These are phyloP conservation scores for Ascoidea rubescens DNA, from an alignment of 805 yeast species.

Conservation along the genomic window DNA sequence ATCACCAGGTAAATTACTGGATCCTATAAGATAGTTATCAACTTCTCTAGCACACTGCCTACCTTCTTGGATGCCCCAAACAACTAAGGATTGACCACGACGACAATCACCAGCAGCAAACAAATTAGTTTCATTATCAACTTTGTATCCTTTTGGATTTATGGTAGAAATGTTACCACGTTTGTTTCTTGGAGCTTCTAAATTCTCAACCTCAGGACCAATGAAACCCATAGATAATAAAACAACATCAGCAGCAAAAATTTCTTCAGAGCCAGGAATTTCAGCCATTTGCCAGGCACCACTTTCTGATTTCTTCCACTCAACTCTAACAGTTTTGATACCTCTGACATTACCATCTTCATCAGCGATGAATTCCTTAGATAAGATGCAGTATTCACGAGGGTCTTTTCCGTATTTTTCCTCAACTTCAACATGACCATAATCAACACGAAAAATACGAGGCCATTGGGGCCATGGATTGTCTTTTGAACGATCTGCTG, in stretches of 20 bases:
- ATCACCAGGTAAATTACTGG: slow-evolving; percentile 79
- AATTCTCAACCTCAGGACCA: slow-evolving; percentile 83
- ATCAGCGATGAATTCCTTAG: slow-evolving; percentile 92
- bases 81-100: slow-evolving; percentile 95
- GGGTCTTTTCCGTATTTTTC: slow-evolving; percentile 96
- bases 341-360: slow-evolving; percentile 92
- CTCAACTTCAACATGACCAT: slow-evolving; percentile 91
- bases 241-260: slow-evolving; percentile 90
- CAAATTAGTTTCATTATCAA: slow-evolving; percentile 45
- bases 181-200: slow-evolving; percentile 53
- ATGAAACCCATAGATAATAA: slow-evolving; percentile 93
- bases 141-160: slow-evolving; percentile 50
- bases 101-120: slow-evolving; percentile 98
- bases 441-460: slow-evolving; percentile 91
- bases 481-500: slow-evolving; percentile 73
- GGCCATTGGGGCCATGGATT: slow-evolving; percentile 99
- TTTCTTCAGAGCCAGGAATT: slow-evolving; percentile 87
- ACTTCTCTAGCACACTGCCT: slow-evolving; percentile 96
- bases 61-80: slow-evolving; percentile 99
- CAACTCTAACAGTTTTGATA: slow-evolving; percentile 91
- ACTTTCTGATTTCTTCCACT: slow-evolving; percentile 89
- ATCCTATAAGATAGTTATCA: slow-evolving; percentile 65
- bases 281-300: slow-evolving; percentile 99
- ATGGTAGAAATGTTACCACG: slow-evolving; percentile 68
- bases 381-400: slow-evolving; percentile 87